Percentiles rank a stretch among this genome's conserved stretches.
These are phyloP conservation scores for Sugiyamaella qingdaonensis DNA, from an alignment of 805 yeast genomes.

Conservation along the genomic window DNA sequence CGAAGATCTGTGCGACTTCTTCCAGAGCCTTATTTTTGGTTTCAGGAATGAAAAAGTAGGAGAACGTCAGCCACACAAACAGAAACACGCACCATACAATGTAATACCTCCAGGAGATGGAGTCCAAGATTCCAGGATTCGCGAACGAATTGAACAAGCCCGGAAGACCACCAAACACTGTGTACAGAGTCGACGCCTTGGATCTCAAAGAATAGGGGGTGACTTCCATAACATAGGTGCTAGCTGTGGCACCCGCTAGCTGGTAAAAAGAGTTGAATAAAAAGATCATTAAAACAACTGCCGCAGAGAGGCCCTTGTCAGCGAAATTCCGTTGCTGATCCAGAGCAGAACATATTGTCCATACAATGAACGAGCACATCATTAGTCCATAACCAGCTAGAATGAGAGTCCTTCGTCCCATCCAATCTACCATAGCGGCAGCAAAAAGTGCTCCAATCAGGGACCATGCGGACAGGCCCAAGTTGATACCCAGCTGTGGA, in stretches of 20 bases:
- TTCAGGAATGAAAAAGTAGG: conserved; percentile 38
- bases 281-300: conserved; percentile 17
- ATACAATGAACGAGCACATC: conserved; percentile 25
- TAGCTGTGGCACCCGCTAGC: conserved; percentile 42
- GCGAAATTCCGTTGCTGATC: conserved; percentile 8
- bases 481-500: conserved; percentile 14
- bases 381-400: not conserved
- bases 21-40: conserved; percentile 42
- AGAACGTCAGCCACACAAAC: conserved; percentile 29
- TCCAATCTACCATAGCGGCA: conserved; percentile 9
- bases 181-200: conserved; percentile 36
- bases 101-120: conserved; percentile 43
- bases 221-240: conserved; percentile 33
- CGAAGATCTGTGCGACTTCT: conserved; percentile 42
- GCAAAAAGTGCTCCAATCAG: conserved; percentile 6
- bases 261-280: conserved; percentile 16
- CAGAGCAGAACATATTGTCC: conserved; percentile 30
- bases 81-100: conserved; percentile 30
- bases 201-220: conserved; percentile 34
- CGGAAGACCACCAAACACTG: conserved; percentile 7
- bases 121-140: conserved; percentile 39
- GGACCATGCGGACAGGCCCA: conserved; percentile 10
- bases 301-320: conserved; percentile 6
- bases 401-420: conserved; percentile 3
- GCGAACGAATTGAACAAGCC: conserved; percentile 31